Evolutionary conservation across 2,329 filamentous ascomycete species (phyloP), one percentile per base, ranked within the genome.

Genomic region (Cytospora mali): DNA sequence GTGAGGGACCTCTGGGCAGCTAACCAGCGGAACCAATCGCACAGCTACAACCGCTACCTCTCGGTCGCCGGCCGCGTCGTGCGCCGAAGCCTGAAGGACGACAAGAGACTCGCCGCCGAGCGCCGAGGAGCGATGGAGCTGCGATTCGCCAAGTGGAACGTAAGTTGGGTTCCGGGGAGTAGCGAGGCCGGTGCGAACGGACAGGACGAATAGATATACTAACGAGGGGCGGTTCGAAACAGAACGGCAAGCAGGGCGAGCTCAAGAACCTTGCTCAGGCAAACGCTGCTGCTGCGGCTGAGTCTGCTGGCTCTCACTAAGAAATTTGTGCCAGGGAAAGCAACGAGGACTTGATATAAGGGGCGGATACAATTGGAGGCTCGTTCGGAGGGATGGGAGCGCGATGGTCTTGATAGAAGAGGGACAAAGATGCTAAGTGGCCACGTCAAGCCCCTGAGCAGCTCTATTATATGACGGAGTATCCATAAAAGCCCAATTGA

Each of bases 41-140:
- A 64, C 78, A 99, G 95, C 83, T 99, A 99, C 92, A 99, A 99
- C 90, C 95, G 93, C 84, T 98, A 97, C 89, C 89, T 99, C 77
- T 88, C 93, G 76, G 87, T 99, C 81, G 93, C 95, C 75, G 88
- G 93, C 80, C 93, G 93, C 80, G 91, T 92, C 76, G 91, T 99
- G 78, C 95, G 96, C 83, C 91, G 92, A 78, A 96, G 93, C 78
- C 85, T 99, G 79, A 97, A 98, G 86, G 95, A 99, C 75, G 92
- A 95, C 64, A 90, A 93, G 84, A 88, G 95, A 81, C 79, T 97
- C 70, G 77, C 78, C 70, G 93, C 93, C 69, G 95, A 98, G 87
- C 89, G 92, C 76, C 88, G 95, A 77, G 93, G 93, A 75, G 87
- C 93, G 79, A 89, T 89, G 80, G 94, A 98, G 61, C 80, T 99